Evolutionary conservation across 1,284 basidiomycete species (phyloP), one percentile per base, ranked within the genome.

Genomic region (Trametes sp.): DNA sequence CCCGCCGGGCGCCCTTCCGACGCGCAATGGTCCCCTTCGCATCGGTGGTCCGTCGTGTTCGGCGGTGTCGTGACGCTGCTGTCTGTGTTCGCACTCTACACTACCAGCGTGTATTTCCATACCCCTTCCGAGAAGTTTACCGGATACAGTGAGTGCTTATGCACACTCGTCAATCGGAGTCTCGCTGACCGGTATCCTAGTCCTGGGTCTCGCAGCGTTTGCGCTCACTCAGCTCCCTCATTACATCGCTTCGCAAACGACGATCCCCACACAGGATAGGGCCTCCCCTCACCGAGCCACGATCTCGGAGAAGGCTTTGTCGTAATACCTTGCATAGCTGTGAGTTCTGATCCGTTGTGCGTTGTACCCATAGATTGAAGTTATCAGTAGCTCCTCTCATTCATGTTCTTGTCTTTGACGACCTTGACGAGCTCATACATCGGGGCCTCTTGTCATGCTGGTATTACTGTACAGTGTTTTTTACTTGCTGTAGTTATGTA

Each of bases 61-160:
- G 83, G 84, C 36, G 56, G 82, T 0, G 76, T 74, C 0, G 74
- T 98, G 31, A 75, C 96, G 24, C 81, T 65, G 0, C 74, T 93
- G 3, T 95, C 93, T 88, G 71, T 92, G 41, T 86, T 93, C 75
- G 93, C 94, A 72, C 79, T 86, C 11, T 85, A 86, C 66, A 92
- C 91, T 55, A 98, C 96, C 16, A 88, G 91, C 51, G 79, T 98
- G 16, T 98, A 95, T 77, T 98, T 97, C 80, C 96, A 98, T 73
- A 86, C 90, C 7, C 92, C 94, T 0, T 77, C 84, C 28, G 96
- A 98, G 80, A 98, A 98, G 79, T 65, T 94, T 41, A 87, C 89
- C 0, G 96, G 96, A 2, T 89, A 92, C 58, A 45, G 94, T 95
- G 70, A 73, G 90, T 87, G 21, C 13, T 41, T 4, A 10, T 10